A percentile compares a stretch with the other conserved stretches of the same genome.
These are phyloP conservation scores for Calonectria pseudoturangicola DNA, from an alignment of 2,329 filamentous ascomycete genomes.

Conservation along the genomic window DNA sequence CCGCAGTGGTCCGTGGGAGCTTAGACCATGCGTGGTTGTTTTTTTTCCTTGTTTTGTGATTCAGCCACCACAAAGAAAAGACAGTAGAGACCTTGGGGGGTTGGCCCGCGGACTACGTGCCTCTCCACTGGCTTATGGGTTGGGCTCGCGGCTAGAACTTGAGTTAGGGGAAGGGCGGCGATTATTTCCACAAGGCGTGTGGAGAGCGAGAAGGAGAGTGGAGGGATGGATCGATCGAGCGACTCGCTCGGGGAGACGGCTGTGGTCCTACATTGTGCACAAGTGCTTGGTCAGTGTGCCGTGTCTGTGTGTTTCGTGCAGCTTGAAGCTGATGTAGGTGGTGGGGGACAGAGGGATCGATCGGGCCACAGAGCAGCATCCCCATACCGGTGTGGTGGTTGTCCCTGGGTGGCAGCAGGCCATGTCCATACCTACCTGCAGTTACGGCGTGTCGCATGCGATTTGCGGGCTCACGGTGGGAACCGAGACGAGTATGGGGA, in stretches of 20 bases:
- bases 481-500: slow-evolving; percentile 18
- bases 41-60: slow-evolving; percentile 46
- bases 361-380: slow-evolving; percentile 49
- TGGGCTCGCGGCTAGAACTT: slow-evolving; percentile 1
- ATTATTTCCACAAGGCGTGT: slow-evolving; percentile 36
- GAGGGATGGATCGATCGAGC: slow-evolving; percentile 19
- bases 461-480: not conserved
- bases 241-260: slow-evolving; percentile 14
- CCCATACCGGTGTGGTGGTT: slow-evolving; percentile 33
- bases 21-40: slow-evolving; percentile 46
- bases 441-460: slow-evolving; percentile 8
- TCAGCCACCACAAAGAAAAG: slow-evolving; percentile 51
- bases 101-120: slow-evolving; percentile 44
- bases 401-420: slow-evolving; percentile 17
- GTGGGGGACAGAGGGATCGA: slow-evolving; percentile 49
- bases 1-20: slow-evolving; percentile 42
- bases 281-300: slow-evolving; percentile 18
- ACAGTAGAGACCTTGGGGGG: slow-evolving; percentile 46
- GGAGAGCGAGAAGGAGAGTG: slow-evolving; percentile 11
- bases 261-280: slow-evolving; percentile 29
- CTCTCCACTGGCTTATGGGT: slow-evolving; percentile 27
- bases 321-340: slow-evolving; percentile 40
- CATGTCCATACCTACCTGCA: slow-evolving; percentile 12
- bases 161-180: slow-evolving; percentile 24
- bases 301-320: slow-evolving; percentile 26